A percentile compares a stretch with the other conserved stretches of the same genome.
These are phyloP conservation scores for Xylariales sp. DNA, from an alignment of 2,329 filamentous ascomycete species.

Conservation along the genomic window DNA sequence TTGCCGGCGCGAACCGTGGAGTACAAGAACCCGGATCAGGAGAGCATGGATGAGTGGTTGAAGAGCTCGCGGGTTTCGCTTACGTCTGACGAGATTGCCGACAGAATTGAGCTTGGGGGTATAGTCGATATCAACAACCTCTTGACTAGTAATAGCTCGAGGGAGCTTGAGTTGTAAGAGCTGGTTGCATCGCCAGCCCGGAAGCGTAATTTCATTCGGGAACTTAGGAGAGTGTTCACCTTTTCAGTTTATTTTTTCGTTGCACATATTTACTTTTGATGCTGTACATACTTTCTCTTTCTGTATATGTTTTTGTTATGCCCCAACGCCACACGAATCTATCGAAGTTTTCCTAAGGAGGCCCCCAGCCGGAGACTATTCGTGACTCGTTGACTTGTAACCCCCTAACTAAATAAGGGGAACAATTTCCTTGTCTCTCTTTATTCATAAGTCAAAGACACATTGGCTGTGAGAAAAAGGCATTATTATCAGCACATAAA, in stretches of 20 bases:
- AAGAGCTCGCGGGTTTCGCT: slow-evolving; percentile 35
- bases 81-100: slow-evolving; percentile 36
- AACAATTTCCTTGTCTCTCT: not conserved
- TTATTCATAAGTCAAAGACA: not conserved
- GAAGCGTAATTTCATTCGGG: not conserved
- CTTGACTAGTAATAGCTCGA: slow-evolving; percentile 15
- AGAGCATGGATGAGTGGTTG: slow-evolving; percentile 40
- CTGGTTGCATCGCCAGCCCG: not conserved
- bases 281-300: slow-evolving; percentile 6
- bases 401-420: not conserved
- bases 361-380: too few species aligned
- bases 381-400: not conserved
- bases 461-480: not conserved
- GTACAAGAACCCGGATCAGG: slow-evolving; percentile 43
- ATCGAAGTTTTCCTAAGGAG: not conserved
- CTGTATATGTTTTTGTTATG: slow-evolving; percentile 1
- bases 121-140: slow-evolving; percentile 30
- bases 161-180: slow-evolving; percentile 20
- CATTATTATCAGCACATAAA: not conserved
- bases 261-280: slow-evolving; percentile 16
- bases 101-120: slow-evolving; percentile 39
- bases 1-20: slow-evolving; percentile 53
- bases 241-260: not conserved
- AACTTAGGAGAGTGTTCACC: not conserved
- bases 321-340: too few species aligned